These are phyloP conservation scores for Ganoderma boninense DNA, from an alignment of 1,284 basidiomycete species.

Conservation along the genomic window DNA sequence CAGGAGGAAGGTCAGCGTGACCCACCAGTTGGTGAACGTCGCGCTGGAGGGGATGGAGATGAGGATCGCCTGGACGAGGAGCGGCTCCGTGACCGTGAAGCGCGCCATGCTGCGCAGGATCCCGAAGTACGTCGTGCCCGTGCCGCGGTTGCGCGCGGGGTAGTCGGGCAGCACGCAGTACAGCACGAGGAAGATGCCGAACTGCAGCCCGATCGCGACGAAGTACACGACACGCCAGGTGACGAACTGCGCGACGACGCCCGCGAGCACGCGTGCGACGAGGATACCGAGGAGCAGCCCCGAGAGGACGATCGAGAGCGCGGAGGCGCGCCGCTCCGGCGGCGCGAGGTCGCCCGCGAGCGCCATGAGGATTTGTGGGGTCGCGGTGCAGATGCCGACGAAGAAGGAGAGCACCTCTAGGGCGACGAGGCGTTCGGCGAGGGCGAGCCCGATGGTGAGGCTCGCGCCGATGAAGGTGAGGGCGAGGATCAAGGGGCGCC, in stretches of 20 bases:
- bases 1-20: conserved; percentile 61
- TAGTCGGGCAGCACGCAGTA: conserved; percentile 60
- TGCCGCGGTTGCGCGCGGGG: conserved; percentile 54
- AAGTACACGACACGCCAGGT: conserved; percentile 59
- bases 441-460: conserved; percentile 56
- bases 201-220: conserved; percentile 52
- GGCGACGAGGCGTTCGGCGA: conserved; percentile 49
- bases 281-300: conserved; percentile 60
- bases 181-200: conserved; percentile 45
- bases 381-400: conserved; percentile 53
- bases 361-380: conserved; percentile 55
- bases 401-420: conserved; percentile 58
- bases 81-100: conserved; percentile 58
- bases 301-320: conserved; percentile 59
- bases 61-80: conserved; percentile 56
- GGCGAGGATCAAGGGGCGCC: conserved; percentile 56
- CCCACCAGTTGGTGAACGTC: conserved; percentile 55
- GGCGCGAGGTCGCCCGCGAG: conserved; percentile 64
- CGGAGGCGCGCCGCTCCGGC: conserved; percentile 54
- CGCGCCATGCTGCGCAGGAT: conserved; percentile 58
- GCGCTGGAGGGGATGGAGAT: conserved; percentile 52
- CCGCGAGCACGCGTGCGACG: conserved; percentile 56
- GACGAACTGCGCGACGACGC: conserved; percentile 55
- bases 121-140: conserved; percentile 51
- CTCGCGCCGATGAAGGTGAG: conserved; percentile 48